Evolutionary conservation across 2,329 filamentous ascomycete species (phyloP), one percentile per base, ranked within the genome.

Genomic region (Microcera coccophila): DNA sequence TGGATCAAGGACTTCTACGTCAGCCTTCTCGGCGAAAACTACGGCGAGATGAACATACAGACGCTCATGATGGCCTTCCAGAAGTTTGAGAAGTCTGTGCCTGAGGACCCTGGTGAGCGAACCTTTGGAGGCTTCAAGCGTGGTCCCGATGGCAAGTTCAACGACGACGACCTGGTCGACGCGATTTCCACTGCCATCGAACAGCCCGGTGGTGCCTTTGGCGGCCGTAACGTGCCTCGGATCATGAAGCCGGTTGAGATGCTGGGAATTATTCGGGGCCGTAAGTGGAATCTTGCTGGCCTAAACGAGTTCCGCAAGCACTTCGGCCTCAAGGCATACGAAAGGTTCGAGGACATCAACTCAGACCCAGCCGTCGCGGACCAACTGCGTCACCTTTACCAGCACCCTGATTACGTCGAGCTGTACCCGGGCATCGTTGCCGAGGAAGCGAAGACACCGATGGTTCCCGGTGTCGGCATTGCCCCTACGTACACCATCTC

Each of bases 301-400:
- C 71, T 94, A 47, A 94, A 94, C 59, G 88, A 93, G 68, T 94
- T 93, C 72, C 78, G 88, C 39, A 83, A 85, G 61, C 86, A 90
- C 67, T 90, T 91, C 55, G 81, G 83, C 2, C 71, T 95, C 5
- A 85, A 86, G 65, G 77, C 79, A 1, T 84, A 94, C 59, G 79
- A 82, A 17, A 85, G 74, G 0, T 94, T 94, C 47, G 85, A 90
- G 61, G 86, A 90, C 38, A 90, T 94, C 67, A 93, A 90, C 62
- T 81, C 83, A 0, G 84, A 93, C 53, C 83, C 83, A 0, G 76
- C 79, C 12, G 77, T 91, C 14, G 78, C 85, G 2, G 74, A 84
- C 36, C 71, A 79, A 19, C 73, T 90, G 4, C 72, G 75, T 14
- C 72, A 81, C 42, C 72, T 93, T 10, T 90, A 90, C 61, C 84